Percentiles rank a stretch among this genome's conserved stretches.
These are phyloP conservation scores for Penicillium alfredii DNA, from an alignment of 495 filamentous ascomycete genomes.

Conservation along the genomic window DNA sequence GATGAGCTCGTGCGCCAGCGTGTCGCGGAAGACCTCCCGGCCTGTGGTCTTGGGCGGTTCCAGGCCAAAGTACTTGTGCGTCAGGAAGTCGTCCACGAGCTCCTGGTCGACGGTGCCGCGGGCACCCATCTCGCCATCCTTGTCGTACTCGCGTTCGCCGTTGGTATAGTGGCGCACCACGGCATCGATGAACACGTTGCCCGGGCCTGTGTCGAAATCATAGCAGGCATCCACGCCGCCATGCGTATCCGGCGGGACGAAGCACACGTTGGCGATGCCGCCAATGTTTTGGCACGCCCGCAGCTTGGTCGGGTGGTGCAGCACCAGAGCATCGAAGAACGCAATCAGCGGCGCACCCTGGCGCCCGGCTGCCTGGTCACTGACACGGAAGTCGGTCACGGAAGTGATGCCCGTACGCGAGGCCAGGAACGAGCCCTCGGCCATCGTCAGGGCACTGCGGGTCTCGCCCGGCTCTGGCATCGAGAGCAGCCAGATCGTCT, in stretches of 20 bases:
- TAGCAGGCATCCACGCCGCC: conserved; percentile 42
- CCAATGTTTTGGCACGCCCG: conserved; percentile 56
- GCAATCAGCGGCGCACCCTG: conserved; percentile 43
- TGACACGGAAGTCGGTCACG: conserved; percentile 42
- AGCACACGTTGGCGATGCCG: conserved; percentile 55
- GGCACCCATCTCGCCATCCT: conserved; percentile 48
- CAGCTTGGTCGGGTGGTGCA: conserved; percentile 51
- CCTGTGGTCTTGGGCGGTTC: conserved; percentile 54
- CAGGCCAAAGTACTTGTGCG: conserved; percentile 41
- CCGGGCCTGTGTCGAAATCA: conserved; percentile 48
- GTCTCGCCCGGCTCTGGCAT: conserved; percentile 47
- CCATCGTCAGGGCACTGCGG: conserved; percentile 43
- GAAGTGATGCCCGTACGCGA: conserved; percentile 40
- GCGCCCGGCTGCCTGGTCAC: conserved; percentile 40
- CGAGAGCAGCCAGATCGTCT: conserved; percentile 53
- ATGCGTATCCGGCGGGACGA: conserved; percentile 49
- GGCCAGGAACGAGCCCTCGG: conserved; percentile 39
- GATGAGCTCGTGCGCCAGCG: conserved; percentile 43
- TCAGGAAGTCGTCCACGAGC: conserved; percentile 48
- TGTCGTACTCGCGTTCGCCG: conserved; percentile 30
- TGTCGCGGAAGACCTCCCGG: conserved; percentile 53
- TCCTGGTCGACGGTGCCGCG: conserved; percentile 46
- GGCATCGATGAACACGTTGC: conserved; percentile 39
- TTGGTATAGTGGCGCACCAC: conserved; percentile 33
- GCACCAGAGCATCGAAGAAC: conserved; percentile 45